Evolutionary conservation across 352 stramenopile genomes (phyloP).

Genomic region (Pythium sukuiense): DNA sequence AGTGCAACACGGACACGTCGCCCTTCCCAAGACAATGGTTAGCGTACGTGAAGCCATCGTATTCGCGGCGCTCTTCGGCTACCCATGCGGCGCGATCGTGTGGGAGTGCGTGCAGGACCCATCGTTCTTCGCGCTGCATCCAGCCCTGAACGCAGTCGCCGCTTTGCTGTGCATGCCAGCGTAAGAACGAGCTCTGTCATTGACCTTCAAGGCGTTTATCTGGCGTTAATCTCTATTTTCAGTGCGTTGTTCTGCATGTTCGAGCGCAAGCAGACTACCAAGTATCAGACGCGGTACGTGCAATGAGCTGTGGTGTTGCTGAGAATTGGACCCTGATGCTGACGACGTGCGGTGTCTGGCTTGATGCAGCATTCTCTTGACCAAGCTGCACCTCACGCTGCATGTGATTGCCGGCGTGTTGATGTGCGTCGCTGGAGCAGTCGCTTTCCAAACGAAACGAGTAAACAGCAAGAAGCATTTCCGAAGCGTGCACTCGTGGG

Average conservation of each 20-base stretch:
- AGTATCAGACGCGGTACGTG: conserved; percentile 42
- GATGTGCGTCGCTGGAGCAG: conserved; percentile 36
- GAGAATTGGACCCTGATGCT: not conserved
- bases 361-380: conserved; percentile 43
- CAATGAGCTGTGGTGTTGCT: not conserved
- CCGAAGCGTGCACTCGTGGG: conserved; percentile 53
- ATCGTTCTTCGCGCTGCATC: conserved; percentile 56
- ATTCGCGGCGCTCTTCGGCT: conserved; percentile 48
- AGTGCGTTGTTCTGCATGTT: conserved; percentile 61
- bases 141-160: conserved; percentile 50
- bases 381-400: conserved; percentile 56
- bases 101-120: conserved; percentile 43
- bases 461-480: conserved; percentile 37
- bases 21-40: conserved; percentile 2
- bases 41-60: conserved; percentile 28
- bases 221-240: conserved; percentile 8
- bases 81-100: conserved; percentile 45
- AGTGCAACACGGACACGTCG: not conserved
- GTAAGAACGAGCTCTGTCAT: conserved; percentile 21
- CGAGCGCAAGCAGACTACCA: conserved; percentile 41
- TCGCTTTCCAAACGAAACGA: conserved; percentile 44
- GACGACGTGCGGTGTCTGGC: not conserved
- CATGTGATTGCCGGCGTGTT: conserved; percentile 43
- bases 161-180: conserved; percentile 53
- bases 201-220: not conserved